A percentile compares a stretch with the other conserved stretches of the same genome.
Conservation (phyloP, 2,329 filamentous ascomycete genomes). For the Delphinella strobiligena region DNA sequence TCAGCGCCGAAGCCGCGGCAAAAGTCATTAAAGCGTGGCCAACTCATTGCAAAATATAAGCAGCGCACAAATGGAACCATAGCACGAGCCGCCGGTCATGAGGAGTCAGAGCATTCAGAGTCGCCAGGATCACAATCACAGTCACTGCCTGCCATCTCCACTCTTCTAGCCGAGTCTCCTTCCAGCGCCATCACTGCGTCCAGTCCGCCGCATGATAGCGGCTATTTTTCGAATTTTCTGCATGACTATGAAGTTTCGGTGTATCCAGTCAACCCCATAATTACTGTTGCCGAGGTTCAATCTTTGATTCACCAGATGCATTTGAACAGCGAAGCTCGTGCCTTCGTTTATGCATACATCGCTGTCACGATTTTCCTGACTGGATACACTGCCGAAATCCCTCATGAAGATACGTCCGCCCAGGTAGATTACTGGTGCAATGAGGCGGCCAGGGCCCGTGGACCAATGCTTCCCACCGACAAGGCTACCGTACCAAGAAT, state of each 20-base stretch:
- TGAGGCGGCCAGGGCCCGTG: conserved; percentile 24
- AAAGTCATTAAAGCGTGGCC: conserved; percentile 26
- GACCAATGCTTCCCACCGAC: conserved; percentile 27
- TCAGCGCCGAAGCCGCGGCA: conserved; percentile 25
- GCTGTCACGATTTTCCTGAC: conserved; percentile 35
- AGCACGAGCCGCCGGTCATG: too few species aligned
- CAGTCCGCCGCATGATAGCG: conserved; percentile 13
- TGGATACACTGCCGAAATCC: conserved; percentile 11
- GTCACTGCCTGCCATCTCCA: not conserved
- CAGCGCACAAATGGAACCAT: conserved; percentile 24
- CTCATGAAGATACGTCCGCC: not conserved
- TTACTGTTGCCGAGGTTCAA: conserved; percentile 29
- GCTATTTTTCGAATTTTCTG: conserved; percentile 31
- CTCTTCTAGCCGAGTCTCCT: not conserved
- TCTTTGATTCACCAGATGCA: conserved; percentile 25
- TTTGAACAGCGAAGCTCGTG: conserved; percentile 24
- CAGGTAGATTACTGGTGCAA: conserved; percentile 15
- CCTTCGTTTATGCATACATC: conserved; percentile 34
- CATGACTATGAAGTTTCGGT: conserved; percentile 33
- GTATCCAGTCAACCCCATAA: conserved; percentile 36
- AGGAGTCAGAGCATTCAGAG: too few species aligned
- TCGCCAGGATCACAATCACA: conserved; percentile 4
- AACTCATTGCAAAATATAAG: conserved; percentile 30
- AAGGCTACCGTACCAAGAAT: conserved; percentile 33
- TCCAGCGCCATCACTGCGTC: conserved; percentile 6